Percentiles rank a stretch among this genome's conserved stretches.
Conservation (phyloP, 2,329 filamentous ascomycete species). For the Penicillium occitanis region DNA sequence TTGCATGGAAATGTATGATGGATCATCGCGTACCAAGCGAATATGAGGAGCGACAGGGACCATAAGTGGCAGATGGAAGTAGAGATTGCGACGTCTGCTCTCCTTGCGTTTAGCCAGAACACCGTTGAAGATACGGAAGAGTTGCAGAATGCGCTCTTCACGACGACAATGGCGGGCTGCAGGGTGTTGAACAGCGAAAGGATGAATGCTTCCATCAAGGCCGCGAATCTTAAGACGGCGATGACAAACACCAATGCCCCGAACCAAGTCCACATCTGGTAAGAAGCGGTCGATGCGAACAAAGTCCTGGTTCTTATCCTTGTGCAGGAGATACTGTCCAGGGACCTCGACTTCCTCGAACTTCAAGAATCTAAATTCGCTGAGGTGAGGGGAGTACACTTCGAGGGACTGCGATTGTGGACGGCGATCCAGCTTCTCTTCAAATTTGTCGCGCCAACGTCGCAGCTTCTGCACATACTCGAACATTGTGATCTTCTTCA, state of each 20-base stretch:
- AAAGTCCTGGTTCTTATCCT: constrained; percentile 99
- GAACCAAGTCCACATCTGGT: constrained; percentile 88
- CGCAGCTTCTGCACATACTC: constrained; percentile 98
- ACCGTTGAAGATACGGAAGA: constrained; percentile 97
- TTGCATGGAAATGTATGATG: constrained; percentile 90
- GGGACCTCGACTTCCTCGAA: constrained; percentile 98
- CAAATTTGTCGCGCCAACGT: constrained; percentile 95
- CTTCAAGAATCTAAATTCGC: constrained; percentile 95
- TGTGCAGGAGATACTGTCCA: constrained; percentile 93
- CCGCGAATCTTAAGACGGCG: constrained; percentile 92
- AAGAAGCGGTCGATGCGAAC: constrained; percentile 96
- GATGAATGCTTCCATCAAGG: constrained; percentile 94
- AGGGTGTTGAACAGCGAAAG: constrained; percentile 94
- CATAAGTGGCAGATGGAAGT: constrained; percentile 95
- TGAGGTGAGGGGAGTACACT: constrained; percentile 82
- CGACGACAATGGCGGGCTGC: constrained; percentile 87
- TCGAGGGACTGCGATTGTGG: constrained; percentile 73
- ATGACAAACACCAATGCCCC: constrained; percentile 87
- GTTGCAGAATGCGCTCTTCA: constrained; percentile 90
- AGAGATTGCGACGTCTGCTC: constrained; percentile 85
- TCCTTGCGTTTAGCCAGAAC: constrained; percentile 91
- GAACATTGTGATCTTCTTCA: constrained; percentile 93
- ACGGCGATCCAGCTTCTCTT: constrained; percentile 91
- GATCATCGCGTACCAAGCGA: constrained; percentile 91
- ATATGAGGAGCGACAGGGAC: constrained; percentile 93